Percentiles rank a stretch among this genome's conserved stretches.
Evolutionary conservation across 2,329 filamentous ascomycete genomes (phyloP).

Genomic region (Erysiphe pisi): DNA sequence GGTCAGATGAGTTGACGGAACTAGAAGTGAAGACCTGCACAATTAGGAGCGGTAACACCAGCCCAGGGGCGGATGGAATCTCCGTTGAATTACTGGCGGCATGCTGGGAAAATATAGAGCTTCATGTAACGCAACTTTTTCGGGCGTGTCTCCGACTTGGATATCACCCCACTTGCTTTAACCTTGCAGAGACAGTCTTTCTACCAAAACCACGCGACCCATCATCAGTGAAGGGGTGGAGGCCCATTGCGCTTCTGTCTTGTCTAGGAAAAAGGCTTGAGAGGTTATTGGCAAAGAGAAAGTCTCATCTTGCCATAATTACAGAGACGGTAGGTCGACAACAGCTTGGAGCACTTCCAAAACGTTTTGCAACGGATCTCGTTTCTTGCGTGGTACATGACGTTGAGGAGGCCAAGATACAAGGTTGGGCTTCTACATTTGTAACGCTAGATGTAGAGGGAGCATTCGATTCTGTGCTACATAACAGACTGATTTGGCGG

Average conservation of each 20-base stretch:
- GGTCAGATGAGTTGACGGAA: too few species aligned
- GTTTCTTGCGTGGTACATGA: not conserved
- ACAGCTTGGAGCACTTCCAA: not conserved
- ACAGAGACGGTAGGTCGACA: not conserved
- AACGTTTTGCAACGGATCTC: constrained; percentile 13
- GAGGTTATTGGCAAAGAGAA: not conserved
- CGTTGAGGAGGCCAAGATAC: not conserved
- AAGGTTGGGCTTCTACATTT: too few species aligned
- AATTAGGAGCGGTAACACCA: too few species aligned
- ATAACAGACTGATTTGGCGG: too few species aligned
- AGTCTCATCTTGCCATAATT: constrained; percentile 7
- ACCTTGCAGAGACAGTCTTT: not conserved
- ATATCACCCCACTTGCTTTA: not conserved
- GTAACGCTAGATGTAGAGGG: too few species aligned
- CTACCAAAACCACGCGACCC: not conserved
- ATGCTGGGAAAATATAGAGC: not conserved
- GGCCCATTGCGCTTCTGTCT: too few species aligned
- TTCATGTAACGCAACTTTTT: not conserved
- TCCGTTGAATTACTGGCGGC: not conserved
- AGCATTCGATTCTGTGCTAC: too few species aligned
- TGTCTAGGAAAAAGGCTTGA: not conserved
- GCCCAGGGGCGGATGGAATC: too few species aligned
- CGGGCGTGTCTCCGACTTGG: not conserved
- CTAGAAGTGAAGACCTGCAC: too few species aligned
- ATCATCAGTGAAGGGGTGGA: not conserved